A percentile compares a stretch with the other conserved stretches of the same genome.
phyloP scores from a whole-genome alignment of 768 basidiomycete species.

The Nidula microcarpa region DNA sequence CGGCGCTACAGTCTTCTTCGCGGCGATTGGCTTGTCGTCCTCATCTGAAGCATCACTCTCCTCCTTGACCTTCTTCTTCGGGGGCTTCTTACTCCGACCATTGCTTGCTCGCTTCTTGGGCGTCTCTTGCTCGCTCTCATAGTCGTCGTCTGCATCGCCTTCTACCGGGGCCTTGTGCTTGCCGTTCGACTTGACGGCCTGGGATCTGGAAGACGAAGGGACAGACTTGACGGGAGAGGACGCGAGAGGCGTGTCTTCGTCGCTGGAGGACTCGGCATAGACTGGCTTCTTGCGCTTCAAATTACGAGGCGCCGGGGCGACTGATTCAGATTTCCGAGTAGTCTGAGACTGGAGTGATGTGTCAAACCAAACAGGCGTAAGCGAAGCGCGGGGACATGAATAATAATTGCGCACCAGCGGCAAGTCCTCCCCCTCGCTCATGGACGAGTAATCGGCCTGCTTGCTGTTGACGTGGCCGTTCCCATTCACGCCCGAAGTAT shows the following conservation, averaged over 20 bases:
- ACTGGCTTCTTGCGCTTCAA: slow-evolving; percentile 62
- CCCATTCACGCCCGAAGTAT: slow-evolving; percentile 31
- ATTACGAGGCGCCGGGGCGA: slow-evolving; percentile 28
- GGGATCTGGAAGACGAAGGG: slow-evolving; percentile 14
- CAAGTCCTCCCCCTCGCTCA: slow-evolving; percentile 72
- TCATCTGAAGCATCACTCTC: slow-evolving; percentile 32
- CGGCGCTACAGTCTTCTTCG: slow-evolving; percentile 30
- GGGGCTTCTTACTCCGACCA: slow-evolving; percentile 47
- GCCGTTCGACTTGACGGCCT: too few relatives aligned
- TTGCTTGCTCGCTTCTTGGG: slow-evolving; percentile 44
- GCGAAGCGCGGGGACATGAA: slow-evolving; percentile 6
- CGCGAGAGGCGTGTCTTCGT: slow-evolving; percentile 70
- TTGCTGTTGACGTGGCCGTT: slow-evolving; percentile 40
- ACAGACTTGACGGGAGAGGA: slow-evolving; percentile 62
- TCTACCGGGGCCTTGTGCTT: slow-evolving; percentile 30
- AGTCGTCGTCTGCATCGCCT: slow-evolving; percentile 31
- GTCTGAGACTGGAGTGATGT: slow-evolving; percentile 50
- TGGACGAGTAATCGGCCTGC: slow-evolving; percentile 33
- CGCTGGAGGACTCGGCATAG: slow-evolving; percentile 58
- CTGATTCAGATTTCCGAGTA: slow-evolving; percentile 42
- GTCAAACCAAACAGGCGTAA: slow-evolving; percentile 16
- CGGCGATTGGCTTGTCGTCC: slow-evolving; percentile 30
- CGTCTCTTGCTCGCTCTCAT: slow-evolving; percentile 38
- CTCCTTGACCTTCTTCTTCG: slow-evolving; percentile 66
- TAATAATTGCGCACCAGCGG: slow-evolving; percentile 53